These are phyloP conservation scores for Stenogyne calaminthoides DNA, from an alignment of 305 asterid species.

Conservation along the genomic window DNA sequence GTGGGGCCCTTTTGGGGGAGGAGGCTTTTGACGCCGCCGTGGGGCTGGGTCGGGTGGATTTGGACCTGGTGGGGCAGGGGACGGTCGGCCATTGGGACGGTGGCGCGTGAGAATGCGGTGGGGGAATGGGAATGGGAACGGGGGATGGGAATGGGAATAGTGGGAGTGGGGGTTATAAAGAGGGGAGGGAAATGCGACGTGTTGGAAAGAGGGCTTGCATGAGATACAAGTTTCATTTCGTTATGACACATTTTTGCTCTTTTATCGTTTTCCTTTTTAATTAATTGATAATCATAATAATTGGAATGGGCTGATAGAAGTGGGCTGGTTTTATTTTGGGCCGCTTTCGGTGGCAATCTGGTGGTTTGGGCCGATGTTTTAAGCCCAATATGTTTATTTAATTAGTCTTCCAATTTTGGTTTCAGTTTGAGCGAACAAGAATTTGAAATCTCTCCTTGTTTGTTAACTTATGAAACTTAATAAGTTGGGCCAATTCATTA, in stretches of 20 bases:
- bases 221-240: slow-evolving; percentile 49
- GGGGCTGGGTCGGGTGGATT: slow-evolving; percentile 35
- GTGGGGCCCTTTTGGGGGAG: slow-evolving; percentile 58
- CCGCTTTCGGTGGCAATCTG: background rate
- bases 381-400: background rate
- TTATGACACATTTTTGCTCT: slow-evolving; percentile 28
- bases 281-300: background rate
- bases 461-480: no score
- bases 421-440: no score
- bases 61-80: slow-evolving; percentile 50
- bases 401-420: background rate
- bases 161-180: slow-evolving; percentile 30
- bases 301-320: background rate
- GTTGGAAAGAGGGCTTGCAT: slow-evolving; percentile 51
- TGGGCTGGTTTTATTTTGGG: background rate
- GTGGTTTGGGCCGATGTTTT: background rate
- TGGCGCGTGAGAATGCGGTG: background rate
- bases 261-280: no score
- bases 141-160: background rate
- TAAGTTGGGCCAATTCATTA: no score
- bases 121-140: no score
- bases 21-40: slow-evolving; percentile 34
- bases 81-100: slow-evolving; percentile 46
- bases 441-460: no score
- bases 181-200: slow-evolving; percentile 46